phyloP scores from a whole-genome alignment of 2,329 filamentous ascomycete genomes.

The Colletotrichum aenigma region DNA sequence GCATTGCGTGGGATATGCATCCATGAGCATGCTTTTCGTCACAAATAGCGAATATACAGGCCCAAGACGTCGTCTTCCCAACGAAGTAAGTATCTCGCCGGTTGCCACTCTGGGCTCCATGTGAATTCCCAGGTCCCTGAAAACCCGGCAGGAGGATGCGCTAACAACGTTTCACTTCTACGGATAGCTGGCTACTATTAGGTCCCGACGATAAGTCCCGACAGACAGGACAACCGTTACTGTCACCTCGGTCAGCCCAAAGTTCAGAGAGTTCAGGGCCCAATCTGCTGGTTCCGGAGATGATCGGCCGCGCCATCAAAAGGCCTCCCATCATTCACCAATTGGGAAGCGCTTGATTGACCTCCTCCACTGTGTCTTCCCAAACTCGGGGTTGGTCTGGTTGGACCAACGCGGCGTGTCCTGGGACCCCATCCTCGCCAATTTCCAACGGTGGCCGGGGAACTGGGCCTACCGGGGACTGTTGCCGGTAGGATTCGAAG shows the following conservation, averaged over 20 bases:
- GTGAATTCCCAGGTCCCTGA: background rate
- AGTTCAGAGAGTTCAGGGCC: background rate
- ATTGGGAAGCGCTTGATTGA: background rate
- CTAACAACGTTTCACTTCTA: background rate
- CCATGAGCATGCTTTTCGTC: background rate
- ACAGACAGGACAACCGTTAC: background rate
- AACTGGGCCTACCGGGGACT: background rate
- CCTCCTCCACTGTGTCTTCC: background rate
- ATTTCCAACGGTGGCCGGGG: background rate
- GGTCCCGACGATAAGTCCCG: background rate
- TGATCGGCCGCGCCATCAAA: background rate
- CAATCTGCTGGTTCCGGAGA: background rate
- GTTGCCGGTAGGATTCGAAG: background rate
- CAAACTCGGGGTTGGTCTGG: background rate
- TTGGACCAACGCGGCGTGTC: background rate
- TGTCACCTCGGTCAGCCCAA: background rate
- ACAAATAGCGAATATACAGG: background rate
- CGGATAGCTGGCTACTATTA: background rate
- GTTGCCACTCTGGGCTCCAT: background rate
- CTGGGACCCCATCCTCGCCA: background rate
- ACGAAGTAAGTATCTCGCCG: background rate
- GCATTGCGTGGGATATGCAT: background rate
- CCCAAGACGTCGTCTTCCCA: background rate
- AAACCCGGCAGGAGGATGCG: background rate
- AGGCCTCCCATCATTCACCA: background rate